Evolutionary conservation across 345 rosid genomes (phyloP).

Genomic region (Hypericum androsaemum): DNA sequence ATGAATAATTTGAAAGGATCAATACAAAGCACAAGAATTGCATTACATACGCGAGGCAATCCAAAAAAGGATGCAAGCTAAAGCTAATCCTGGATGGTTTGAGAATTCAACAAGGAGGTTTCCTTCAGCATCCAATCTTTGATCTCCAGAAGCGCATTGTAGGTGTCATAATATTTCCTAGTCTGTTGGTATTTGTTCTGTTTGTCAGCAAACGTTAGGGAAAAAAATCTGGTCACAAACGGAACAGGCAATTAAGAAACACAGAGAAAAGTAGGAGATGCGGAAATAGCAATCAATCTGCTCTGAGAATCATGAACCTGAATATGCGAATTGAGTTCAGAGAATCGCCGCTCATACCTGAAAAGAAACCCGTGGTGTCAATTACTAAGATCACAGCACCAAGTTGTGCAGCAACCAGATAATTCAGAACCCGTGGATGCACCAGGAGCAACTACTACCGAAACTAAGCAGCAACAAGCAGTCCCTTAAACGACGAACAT

Average conservation of each 20-base stretch:
- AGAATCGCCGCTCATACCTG: constrained; percentile 71
- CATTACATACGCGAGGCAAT: background rate
- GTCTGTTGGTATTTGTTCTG: constrained; percentile 77
- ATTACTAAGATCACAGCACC: constrained; percentile 1
- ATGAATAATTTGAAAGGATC: no score
- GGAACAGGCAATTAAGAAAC: background rate
- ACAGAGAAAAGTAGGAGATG: background rate
- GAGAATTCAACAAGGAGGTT: constrained; percentile 44
- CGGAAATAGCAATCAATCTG: background rate
- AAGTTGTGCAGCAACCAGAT: no score
- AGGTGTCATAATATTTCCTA: constrained; percentile 65
- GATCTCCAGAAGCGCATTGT: constrained; percentile 70
- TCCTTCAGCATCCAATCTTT: constrained; percentile 88
- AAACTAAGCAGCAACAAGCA: no score
- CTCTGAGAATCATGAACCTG: constrained; percentile 36
- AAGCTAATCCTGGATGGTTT: background rate
- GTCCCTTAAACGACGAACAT: background rate
- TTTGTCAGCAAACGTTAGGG: constrained; percentile 13
- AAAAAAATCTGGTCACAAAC: constrained; percentile 5
- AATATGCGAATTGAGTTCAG: constrained; percentile 64
- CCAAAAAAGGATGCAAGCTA: background rate
- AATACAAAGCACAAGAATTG: no score
- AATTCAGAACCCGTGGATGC: no score
- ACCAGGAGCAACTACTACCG: no score
- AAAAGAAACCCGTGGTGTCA: constrained; percentile 5